Conservation (phyloP, 1,139 yeast species). For the Zygosaccharomyces sapae region DNA sequence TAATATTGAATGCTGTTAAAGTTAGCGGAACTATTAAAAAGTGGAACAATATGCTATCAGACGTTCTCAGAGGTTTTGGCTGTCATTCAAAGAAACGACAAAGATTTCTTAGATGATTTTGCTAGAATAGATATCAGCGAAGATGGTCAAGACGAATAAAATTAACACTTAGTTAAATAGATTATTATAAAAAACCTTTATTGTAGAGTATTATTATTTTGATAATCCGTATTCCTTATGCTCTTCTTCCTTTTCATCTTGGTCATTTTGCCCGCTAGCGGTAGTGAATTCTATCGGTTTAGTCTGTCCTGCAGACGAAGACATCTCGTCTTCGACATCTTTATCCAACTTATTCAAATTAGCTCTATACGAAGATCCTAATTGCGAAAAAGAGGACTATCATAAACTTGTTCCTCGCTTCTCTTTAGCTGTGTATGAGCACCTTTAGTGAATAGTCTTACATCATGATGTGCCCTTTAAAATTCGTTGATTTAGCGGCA, state of each 20-base stretch:
- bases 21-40: constrained; percentile 85
- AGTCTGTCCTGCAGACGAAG: constrained; percentile 45
- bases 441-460: constrained; percentile 49
- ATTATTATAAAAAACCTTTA: background rate
- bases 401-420: constrained; percentile 51
- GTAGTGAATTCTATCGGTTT: constrained; percentile 53
- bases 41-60: constrained; percentile 64
- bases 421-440: constrained; percentile 40
- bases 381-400: constrained; percentile 51
- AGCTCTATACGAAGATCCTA: constrained; percentile 49
- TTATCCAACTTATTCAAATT: constrained; percentile 23
- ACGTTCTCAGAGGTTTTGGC: constrained; percentile 42
- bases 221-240: constrained; percentile 31
- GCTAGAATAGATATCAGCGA: constrained; percentile 14
- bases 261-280: constrained; percentile 31
- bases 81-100: constrained; percentile 20
- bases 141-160: constrained; percentile 10
- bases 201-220: background rate
- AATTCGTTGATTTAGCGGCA: constrained; percentile 41
- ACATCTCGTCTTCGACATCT: constrained; percentile 35
- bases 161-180: background rate
- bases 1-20: constrained; percentile 59
- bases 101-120: constrained; percentile 15
- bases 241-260: constrained; percentile 19
- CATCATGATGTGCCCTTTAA: constrained; percentile 48